Evolutionary conservation across 2,329 filamentous ascomycete genomes (phyloP), one percentile per base, ranked within the genome.

Genomic region (Hymenoscyphus occultus): DNA sequence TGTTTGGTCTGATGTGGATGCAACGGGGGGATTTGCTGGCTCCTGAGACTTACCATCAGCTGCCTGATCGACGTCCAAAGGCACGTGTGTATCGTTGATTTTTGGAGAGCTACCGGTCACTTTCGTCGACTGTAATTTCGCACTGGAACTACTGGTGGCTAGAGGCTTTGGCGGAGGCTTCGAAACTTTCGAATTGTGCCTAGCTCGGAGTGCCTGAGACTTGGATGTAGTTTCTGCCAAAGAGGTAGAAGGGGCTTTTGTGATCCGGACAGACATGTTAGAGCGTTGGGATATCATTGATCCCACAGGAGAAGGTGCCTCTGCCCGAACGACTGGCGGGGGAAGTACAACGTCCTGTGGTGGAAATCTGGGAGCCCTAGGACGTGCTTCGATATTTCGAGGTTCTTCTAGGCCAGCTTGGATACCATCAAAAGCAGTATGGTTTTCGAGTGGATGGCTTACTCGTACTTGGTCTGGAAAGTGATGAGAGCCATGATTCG

Each of bases 211-310:
- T 54, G 22, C 48, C 12, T 13, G 19, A 28, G 48, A 19, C 22
- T 3, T 54, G 48, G 48, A 19, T 22, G 48, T 2, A 9, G 19
- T 19, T 19, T 54, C 48, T 54, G 22, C 19, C 13, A 4, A 22
- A 54, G 48, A 12, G 10, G 10, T 59, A 40, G 71, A 57, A 19
- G 60, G 1, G 16, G 40, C n/a, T 31, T 39, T 62, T n/a, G 66
- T 59, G 16, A 59, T 59, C 32, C 35, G 32, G 16, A 32, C 56
- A 39, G 56, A 39, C 56, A 39, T 39, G 39, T 59, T 59, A 9
- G 32, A 35, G 56, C 56, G 56, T 19, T 39, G 39, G 10, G 56
- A 40, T 40, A 13, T 4, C 19, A 22, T n/a, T 19, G 56, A 59
- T 16, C 5, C 3, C 32, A 32, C 56, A n/a, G 56, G 56, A 5